These are phyloP conservation scores for Fusarium drepaniforme DNA, from an alignment of 2,329 filamentous ascomycete species.

Conservation along the genomic window DNA sequence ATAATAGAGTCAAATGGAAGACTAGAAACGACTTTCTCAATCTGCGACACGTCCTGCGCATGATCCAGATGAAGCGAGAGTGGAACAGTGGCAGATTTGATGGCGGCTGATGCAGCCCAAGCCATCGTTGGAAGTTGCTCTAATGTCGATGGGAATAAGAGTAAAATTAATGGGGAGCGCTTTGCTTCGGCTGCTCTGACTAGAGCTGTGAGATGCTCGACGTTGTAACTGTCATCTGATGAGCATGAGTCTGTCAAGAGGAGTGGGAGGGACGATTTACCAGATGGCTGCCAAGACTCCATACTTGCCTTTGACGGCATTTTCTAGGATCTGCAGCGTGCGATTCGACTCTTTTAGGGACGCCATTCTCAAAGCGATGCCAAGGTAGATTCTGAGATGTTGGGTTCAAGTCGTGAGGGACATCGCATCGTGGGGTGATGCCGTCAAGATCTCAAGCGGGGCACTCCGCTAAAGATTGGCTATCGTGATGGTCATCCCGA, in stretches of 20 bases:
- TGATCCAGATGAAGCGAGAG: constrained; percentile 49
- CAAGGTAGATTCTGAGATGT: not conserved
- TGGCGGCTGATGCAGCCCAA: constrained; percentile 55
- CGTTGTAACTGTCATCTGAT: constrained; percentile 20
- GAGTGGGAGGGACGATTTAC: not conserved
- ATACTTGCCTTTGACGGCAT: constrained; percentile 13
- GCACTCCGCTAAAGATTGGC: not conserved
- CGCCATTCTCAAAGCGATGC: not conserved
- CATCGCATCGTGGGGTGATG: not conserved
- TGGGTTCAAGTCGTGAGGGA: not conserved
- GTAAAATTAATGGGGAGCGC: constrained; percentile 18
- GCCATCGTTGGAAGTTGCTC: constrained; percentile 14
- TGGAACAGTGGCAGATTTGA: constrained; percentile 54
- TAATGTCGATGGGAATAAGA: constrained; percentile 20
- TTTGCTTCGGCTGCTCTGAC: constrained; percentile 26
- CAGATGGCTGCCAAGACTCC: constrained; percentile 28
- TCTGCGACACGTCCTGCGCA: constrained; percentile 12
- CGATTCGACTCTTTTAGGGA: not conserved
- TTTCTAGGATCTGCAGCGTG: constrained; percentile 11
- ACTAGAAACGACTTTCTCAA: not conserved
- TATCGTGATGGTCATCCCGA: not conserved
- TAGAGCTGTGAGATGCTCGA: constrained; percentile 30
- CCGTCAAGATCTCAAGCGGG: not conserved
- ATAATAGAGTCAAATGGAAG: constrained; percentile 27
- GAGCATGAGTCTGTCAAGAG: not conserved